Conservation (phyloP, 345 rosid species). For the Linum usitatissimum region DNA sequence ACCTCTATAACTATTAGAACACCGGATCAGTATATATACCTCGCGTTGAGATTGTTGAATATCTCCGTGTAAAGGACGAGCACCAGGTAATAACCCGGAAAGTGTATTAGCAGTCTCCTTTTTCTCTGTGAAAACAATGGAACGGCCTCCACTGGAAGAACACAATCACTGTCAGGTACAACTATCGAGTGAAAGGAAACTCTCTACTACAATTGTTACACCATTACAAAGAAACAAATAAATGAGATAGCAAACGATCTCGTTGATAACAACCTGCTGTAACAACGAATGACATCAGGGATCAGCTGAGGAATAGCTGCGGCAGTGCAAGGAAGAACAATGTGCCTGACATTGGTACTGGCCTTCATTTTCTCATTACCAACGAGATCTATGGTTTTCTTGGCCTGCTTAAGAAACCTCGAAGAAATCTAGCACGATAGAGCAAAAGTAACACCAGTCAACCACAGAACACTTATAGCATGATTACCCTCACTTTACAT, state of each 20-base stretch:
- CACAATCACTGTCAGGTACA: background rate
- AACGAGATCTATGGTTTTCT: conserved; percentile 91
- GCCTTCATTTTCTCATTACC: conserved; percentile 99
- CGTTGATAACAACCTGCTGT: conserved; percentile 54
- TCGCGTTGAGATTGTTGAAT: conserved; percentile 88
- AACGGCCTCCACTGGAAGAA: conserved; percentile 75
- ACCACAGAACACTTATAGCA: background rate
- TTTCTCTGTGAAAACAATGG: conserved; percentile 82
- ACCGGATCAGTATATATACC: conserved; percentile 29
- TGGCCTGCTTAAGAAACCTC: conserved; percentile 58
- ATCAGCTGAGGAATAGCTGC: conserved; percentile 68
- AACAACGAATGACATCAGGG: conserved; percentile 85
- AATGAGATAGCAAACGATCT: background rate
- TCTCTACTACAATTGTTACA: background rate
- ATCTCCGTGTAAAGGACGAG: conserved; percentile 88
- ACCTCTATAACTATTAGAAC: too few species aligned
- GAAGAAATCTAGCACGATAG: conserved; percentile 41
- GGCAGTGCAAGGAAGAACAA: conserved; percentile 65
- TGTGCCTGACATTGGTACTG: conserved; percentile 77
- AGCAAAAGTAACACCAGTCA: conserved; percentile 7
- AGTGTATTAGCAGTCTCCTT: conserved; percentile 85
- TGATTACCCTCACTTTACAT: background rate
- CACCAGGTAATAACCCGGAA: conserved; percentile 68
- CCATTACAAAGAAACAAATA: background rate
- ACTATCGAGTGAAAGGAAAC: background rate